Evolutionary conservation across 2,329 filamentous ascomycete species (phyloP), one percentile per base, ranked within the genome.

Genomic region (Emergomyces orientalis): DNA sequence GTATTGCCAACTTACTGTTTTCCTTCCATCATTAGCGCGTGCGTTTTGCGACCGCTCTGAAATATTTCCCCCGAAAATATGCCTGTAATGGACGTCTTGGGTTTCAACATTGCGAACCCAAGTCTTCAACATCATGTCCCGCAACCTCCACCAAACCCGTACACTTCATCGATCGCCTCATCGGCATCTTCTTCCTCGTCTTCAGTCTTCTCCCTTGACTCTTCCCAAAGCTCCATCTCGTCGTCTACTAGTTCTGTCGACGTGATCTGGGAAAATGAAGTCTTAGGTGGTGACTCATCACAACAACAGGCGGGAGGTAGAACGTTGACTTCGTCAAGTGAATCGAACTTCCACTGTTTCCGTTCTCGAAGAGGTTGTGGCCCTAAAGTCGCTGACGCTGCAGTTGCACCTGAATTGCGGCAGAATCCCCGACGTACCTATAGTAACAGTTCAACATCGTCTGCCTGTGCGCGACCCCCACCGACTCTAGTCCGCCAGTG

Each of bases 401-500:
- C 72, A 61, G 74, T 78, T 64, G 71, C 75, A 34, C 70, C 72
- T 59, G 76, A 78, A 71, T 64, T 75, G 68, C 77, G 76, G 55
- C 76, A 72, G 71, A 78, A 86, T 72, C 84, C 83, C 68, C 80
- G 83, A 70, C 80, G 84, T 63, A 77, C 76, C 63, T 74, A 71
- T 65, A 71, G 83, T 66, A 84, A 82, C 59, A 81, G 78, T 63
- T 79, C 78, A 66, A 83, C 84, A 65, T 76, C 81, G 39, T 80
- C 81, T 63, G 76, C 81, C 64, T 81, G 83, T 70, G 77, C 84
- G 68, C 83, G 84, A 69, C 82, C 84, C 70, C 88, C 89, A 70
- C 90, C 93, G 59, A 79, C 88, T 63, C 84, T 97, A 67, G 82
- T 92, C 67, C 88, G 92, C 71, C 92, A 97, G 80, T 86, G 86